Evolutionary conservation across 306 rosid genomes (phyloP), one percentile per base, ranked within the genome.

Genomic region (Trifolium repens): DNA sequence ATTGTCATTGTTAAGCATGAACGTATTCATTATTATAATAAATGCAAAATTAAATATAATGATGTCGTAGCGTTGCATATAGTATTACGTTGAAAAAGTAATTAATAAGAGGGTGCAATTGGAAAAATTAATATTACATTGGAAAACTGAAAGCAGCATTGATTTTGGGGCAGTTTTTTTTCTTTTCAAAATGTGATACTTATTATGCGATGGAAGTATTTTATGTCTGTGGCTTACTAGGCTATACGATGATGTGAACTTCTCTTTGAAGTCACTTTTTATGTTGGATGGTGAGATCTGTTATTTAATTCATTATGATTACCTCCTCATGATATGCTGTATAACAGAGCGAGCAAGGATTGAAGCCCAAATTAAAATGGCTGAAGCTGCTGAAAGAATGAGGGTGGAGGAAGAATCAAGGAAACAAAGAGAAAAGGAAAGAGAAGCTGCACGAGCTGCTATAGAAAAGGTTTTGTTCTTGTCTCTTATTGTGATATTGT

Each of bases 401-500:
- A 92, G 73, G 83, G 87, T 79, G 0, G 91, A 86, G 78, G 86
- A 78, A 35, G 92, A 86, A 77, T 49, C 34, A 68, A 87, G 86
- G 85, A 85, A 76, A 69, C 96, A 66, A 13, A 79, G 88, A 60
- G 86, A 89, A 79, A 88, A 81, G 78, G 93, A 96, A 54, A 92
- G 99, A 82, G 93, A 90, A 83, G 98, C 94, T 40, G 96, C 97
- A 22, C 91, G 97, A 12, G 75, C 50, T 65, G 93, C 90, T 6
- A 79, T 94, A 26, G 89, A 86, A 43, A 81, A 86, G 96, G 99
- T 94, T 77, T 55, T 46, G 9, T 14, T 47, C 52, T 69, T 53
- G 12, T 67, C 6, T 17, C 8, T 42, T 13, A 35, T 0, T 44
- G 6, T 1, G 35, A 32, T 61, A 35, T 30, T 40, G 15, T 39